Conservation (phyloP, 1,284 basidiomycete genomes). For the Hymenochaete sp. region DNA sequence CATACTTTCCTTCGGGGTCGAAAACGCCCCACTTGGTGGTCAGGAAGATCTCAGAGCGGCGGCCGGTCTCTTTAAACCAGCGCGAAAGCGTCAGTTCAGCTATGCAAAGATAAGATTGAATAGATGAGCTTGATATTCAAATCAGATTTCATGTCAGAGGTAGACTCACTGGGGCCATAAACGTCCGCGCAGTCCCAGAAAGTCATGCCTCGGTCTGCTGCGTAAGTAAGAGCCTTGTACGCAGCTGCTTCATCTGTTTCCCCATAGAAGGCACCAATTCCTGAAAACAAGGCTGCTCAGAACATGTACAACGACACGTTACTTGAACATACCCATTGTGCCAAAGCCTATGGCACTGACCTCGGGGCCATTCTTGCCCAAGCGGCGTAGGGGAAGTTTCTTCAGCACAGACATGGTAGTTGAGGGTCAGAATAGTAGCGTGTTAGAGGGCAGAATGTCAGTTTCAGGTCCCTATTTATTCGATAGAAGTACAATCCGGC, state of each 20-base stretch:
- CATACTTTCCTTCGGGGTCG: conserved; percentile 11
- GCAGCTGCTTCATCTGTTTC: conserved; percentile 15
- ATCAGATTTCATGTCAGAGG: neutral
- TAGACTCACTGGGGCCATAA: conserved; percentile 13
- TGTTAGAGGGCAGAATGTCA: no score
- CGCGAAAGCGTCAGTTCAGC: conserved; percentile 15
- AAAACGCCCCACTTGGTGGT: conserved; percentile 24
- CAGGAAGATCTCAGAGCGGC: conserved; percentile 25
- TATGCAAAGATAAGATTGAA: neutral
- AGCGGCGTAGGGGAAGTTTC: conserved; percentile 10
- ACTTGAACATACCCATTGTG: conserved; percentile 13
- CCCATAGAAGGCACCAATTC: conserved; percentile 15
- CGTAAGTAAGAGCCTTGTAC: conserved; percentile 14
- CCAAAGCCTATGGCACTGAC: conserved; percentile 16
- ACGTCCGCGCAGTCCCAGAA: conserved; percentile 18
- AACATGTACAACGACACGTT: neutral
- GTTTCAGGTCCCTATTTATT: no score
- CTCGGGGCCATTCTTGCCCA: conserved; percentile 12
- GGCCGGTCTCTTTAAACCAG: conserved; percentile 20
- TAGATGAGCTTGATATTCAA: neutral
- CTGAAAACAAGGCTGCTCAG: neutral
- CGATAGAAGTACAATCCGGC: no score
- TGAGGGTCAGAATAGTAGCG: no score
- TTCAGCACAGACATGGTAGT: conserved; percentile 1
- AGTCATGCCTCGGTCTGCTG: conserved; percentile 16